Conservation (phyloP, 2,329 filamentous ascomycete species). For the Tolypocladium inflatum region DNA sequence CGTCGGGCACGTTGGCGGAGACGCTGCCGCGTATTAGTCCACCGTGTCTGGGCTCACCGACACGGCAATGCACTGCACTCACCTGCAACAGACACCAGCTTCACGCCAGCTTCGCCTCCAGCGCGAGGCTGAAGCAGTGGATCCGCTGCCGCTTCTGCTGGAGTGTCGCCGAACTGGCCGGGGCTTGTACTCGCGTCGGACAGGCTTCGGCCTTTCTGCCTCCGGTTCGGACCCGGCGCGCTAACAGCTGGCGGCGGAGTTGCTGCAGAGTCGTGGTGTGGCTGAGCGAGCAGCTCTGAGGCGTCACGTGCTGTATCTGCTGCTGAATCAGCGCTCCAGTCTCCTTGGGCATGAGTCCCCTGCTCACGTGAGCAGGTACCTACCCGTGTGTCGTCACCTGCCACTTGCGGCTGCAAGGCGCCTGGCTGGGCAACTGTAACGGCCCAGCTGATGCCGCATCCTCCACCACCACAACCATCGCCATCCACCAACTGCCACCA, state of each 20-base stretch:
- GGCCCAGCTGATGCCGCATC: neutral
- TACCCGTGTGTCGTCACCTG: neutral
- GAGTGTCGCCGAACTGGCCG: neutral
- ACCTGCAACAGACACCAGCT: neutral
- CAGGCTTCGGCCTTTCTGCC: neutral
- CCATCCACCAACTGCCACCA: neutral
- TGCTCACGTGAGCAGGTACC: neutral
- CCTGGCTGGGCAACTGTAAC: neutral
- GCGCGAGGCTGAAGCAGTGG: neutral
- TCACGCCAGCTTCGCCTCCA: neutral
- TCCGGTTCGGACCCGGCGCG: neutral
- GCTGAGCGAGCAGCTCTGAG: neutral
- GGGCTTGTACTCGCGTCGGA: neutral
- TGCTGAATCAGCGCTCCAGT: neutral
- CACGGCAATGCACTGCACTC: neutral
- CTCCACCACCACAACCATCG: neutral
- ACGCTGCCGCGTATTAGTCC: neutral
- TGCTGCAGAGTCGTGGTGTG: neutral
- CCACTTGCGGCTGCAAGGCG: neutral
- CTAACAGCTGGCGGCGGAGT: neutral
- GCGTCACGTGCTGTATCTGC: neutral
- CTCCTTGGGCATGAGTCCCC: neutral
- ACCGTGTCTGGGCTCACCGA: neutral
- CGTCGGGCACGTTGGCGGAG: neutral
- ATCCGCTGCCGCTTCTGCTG: neutral